phyloP scores from a whole-genome alignment of 1,139 yeast genomes.

The Suhomyces panamericanus region DNA sequence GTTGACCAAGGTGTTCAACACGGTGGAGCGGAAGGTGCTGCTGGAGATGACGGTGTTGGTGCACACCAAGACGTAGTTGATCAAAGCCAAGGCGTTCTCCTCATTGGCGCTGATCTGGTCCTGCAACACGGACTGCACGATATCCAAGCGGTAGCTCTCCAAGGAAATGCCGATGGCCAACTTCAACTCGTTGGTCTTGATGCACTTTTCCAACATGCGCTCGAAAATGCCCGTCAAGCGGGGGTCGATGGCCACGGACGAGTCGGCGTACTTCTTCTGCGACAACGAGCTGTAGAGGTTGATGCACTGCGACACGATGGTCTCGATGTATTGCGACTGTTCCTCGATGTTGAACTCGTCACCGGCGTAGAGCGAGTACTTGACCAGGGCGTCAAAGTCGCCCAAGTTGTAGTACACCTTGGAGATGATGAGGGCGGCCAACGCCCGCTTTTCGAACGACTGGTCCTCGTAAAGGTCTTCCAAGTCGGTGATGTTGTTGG shows the following conservation, averaged over 20 bases:
- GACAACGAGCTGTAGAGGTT: slow-evolving; percentile 73
- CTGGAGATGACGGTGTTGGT: slow-evolving; percentile 61
- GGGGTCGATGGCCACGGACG: slow-evolving; percentile 49
- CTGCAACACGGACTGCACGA: slow-evolving; percentile 63
- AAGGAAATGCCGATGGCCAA: slow-evolving; percentile 89
- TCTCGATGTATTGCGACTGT: slow-evolving; percentile 84
- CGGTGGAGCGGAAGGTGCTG: slow-evolving; percentile 63
- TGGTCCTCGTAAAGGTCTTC: slow-evolving; percentile 91
- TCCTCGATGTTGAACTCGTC: slow-evolving; percentile 72
- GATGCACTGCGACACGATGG: slow-evolving; percentile 90
- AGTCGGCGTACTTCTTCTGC: slow-evolving; percentile 51
- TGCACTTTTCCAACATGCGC: slow-evolving; percentile 81
- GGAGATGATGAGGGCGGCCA: slow-evolving; percentile 92
- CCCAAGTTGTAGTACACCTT: slow-evolving; percentile 95
- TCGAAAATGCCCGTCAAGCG: slow-evolving; percentile 74
- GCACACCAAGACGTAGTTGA: slow-evolving; percentile 77
- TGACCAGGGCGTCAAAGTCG: slow-evolving; percentile 88
- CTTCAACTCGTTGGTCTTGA: slow-evolving; percentile 65
- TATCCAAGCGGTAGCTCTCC: slow-evolving; percentile 84
- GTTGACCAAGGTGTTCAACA: slow-evolving; percentile 62
- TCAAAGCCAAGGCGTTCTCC: slow-evolving; percentile 54
- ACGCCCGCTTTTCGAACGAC: slow-evolving; percentile 67
- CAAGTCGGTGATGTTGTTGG: slow-evolving; percentile 81
- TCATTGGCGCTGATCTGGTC: slow-evolving; percentile 39
- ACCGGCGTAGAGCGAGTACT: slow-evolving; percentile 84